Base-by-base conservation (phyloP, 768 basidiomycete genomes). In the Suillus lakei region DNA sequence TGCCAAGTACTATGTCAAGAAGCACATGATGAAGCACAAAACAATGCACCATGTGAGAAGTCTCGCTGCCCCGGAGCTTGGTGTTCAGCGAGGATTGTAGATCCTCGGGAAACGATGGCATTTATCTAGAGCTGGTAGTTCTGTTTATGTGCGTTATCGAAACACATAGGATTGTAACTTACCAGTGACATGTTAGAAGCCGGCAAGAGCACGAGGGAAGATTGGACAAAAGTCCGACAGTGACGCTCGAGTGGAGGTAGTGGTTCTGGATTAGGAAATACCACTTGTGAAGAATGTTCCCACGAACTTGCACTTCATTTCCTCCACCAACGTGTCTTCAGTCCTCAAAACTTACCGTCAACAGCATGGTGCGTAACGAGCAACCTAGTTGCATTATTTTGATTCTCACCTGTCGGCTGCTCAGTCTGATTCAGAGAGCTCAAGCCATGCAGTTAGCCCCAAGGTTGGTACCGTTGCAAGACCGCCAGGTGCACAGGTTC, bases 41-140 rank as follows among this genome's bases (percentile, higher is more conserved):
- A 39, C 23, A 32, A 28, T 59, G 7, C 21, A 90, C 95, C 95
- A 85, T 93, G 91, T 53, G 94, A 94, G 82, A 97, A 95, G 77
- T 96, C 90, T 61, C 91, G 88, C 66, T 90, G 84, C 54, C 91
- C 92, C 0, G 76, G 71, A 10, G 86, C 86, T 70, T 91, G 88
- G 76, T 95, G 90, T 73, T 96, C 95, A 21, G 93, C 95, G n/a
- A 98, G 84, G 68, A 98, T 90, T 21, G 85, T 88, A 12, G 89
- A 69, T 0, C 89, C 93, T 72, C 87, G 84, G 44, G 95, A 90
- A 6, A 98, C 90, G 53, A 96, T 83, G 44, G 93, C 91, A 68
- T 96, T 93, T 68, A 96, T 91, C 91, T 92, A 60, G 8, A 23
- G 16, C n/a, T 50, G 38, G 9, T 30, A 9, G 18, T 38, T 10